Conservation (phyloP, 768 basidiomycete genomes). For the Hortiboletus campestris region DNA sequence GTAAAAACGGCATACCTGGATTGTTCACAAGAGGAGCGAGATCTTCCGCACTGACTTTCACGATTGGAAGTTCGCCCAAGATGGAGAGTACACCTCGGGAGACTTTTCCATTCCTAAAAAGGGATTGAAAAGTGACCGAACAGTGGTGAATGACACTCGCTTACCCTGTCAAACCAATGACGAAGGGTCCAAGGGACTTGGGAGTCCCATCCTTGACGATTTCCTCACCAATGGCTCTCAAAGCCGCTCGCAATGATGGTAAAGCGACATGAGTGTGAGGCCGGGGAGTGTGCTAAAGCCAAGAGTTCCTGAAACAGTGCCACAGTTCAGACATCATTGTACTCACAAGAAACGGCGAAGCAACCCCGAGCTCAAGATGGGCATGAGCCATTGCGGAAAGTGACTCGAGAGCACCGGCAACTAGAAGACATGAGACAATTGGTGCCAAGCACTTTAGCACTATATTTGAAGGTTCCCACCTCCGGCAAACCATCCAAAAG, state of each 20-base stretch:
- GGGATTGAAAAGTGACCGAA: not conserved
- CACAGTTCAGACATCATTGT: not conserved
- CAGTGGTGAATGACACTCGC: constrained; percentile 8
- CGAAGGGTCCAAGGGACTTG: constrained; percentile 65
- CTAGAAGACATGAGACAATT: constrained; percentile 36
- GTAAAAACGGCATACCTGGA: constrained; percentile 39
- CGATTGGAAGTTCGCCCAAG: constrained; percentile 66
- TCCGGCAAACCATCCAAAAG: constrained; percentile 92
- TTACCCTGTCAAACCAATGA: constrained; percentile 83
- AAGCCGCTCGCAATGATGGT: constrained; percentile 45
- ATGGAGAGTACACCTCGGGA: constrained; percentile 74
- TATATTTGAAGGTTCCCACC: constrained; percentile 42
- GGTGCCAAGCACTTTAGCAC: not conserved
- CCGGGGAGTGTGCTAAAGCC: constrained; percentile 61
- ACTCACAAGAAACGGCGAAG: constrained; percentile 79
- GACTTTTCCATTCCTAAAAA: constrained; percentile 72
- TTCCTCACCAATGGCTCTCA: constrained; percentile 55
- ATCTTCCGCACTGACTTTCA: constrained; percentile 53
- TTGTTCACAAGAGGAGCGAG: constrained; percentile 54
- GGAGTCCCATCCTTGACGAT: constrained; percentile 61
- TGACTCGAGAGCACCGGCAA: constrained; percentile 83
- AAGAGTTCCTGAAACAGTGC: not conserved
- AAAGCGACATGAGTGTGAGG: constrained; percentile 73
- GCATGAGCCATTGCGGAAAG: constrained; percentile 75
- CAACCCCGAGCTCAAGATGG: constrained; percentile 73